These are phyloP conservation scores for Corinectria fuckeliana DNA, from an alignment of 2,329 filamentous ascomycete genomes.

Conservation along the genomic window DNA sequence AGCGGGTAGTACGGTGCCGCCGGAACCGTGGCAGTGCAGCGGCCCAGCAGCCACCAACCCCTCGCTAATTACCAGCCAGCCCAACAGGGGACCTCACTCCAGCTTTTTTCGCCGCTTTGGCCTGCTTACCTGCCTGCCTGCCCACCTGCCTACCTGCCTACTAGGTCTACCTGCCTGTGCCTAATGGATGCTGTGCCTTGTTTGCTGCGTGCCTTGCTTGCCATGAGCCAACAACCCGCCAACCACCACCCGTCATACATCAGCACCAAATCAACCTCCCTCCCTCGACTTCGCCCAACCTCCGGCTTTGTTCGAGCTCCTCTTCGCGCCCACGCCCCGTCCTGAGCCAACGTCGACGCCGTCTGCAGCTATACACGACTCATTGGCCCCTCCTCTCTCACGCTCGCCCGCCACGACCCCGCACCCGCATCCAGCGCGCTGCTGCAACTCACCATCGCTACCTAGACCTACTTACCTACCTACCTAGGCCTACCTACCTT, in stretches of 20 bases:
- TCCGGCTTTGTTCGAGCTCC: background rate
- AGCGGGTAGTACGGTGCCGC: conserved; percentile 6
- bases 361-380: conserved; percentile 21
- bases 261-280: background rate
- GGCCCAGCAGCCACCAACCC: conserved; percentile 10
- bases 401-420: conserved; percentile 27
- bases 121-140: background rate
- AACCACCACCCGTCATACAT: background rate
- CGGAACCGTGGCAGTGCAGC: conserved; percentile 20
- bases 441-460: background rate
- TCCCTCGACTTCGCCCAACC: background rate
- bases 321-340: background rate
- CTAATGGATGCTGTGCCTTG: background rate
- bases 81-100: conserved; percentile 5
- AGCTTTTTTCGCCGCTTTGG: conserved; percentile 1
- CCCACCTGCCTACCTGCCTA: background rate
- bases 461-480: too few species aligned
- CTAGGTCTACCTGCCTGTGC: background rate
- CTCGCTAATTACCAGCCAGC: conserved; percentile 4
- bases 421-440: conserved; percentile 25
- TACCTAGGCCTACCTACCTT: background rate
- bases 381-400: conserved; percentile 27
- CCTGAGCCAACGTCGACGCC: background rate
- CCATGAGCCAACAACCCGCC: background rate
- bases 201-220: background rate